A percentile compares a stretch with the other conserved stretches of the same genome.
phyloP scores from a whole-genome alignment of 2,329 filamentous ascomycete species.

The Hypoxylon sp. region DNA sequence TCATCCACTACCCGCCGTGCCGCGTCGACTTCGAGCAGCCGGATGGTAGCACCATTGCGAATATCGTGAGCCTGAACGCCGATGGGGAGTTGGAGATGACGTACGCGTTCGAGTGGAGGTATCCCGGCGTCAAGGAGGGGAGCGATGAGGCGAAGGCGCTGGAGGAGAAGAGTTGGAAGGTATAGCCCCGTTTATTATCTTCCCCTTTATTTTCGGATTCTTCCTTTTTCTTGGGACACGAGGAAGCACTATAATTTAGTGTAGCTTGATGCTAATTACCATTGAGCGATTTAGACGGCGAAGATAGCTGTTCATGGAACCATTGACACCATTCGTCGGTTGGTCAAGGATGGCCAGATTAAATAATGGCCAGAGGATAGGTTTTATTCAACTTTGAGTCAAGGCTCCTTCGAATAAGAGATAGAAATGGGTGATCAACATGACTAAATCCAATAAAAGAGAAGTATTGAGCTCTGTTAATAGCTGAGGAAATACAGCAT shows the following conservation, averaged over 20 bases:
- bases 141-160: slow-evolving; percentile 49
- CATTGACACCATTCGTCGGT: slow-evolving; percentile 51
- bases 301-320: slow-evolving; percentile 53
- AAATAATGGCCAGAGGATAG: slow-evolving; percentile 23
- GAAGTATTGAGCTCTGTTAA: neutral
- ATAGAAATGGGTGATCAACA: neutral
- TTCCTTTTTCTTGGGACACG: neutral
- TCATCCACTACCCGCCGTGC: slow-evolving; percentile 53
- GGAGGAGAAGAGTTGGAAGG: slow-evolving; percentile 51
- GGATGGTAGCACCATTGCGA: slow-evolving; percentile 57
- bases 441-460: neutral
- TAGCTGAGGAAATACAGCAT: neutral
- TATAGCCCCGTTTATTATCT: slow-evolving; percentile 23
- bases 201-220: neutral
- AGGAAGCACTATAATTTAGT: neutral
- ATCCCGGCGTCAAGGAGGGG: slow-evolving; percentile 50
- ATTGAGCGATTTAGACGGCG: slow-evolving; percentile 43
- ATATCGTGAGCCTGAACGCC: slow-evolving; percentile 53
- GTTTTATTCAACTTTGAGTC: neutral
- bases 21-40: slow-evolving; percentile 56
- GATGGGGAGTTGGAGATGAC: slow-evolving; percentile 55
- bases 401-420: neutral
- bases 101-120: slow-evolving; percentile 57
- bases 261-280: slow-evolving; percentile 6
- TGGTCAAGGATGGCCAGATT: slow-evolving; percentile 50